Evolutionary conservation across 2,329 filamentous ascomycete genomes (phyloP), one percentile per base, ranked within the genome.

Genomic region (Aschersonia sp.): DNA sequence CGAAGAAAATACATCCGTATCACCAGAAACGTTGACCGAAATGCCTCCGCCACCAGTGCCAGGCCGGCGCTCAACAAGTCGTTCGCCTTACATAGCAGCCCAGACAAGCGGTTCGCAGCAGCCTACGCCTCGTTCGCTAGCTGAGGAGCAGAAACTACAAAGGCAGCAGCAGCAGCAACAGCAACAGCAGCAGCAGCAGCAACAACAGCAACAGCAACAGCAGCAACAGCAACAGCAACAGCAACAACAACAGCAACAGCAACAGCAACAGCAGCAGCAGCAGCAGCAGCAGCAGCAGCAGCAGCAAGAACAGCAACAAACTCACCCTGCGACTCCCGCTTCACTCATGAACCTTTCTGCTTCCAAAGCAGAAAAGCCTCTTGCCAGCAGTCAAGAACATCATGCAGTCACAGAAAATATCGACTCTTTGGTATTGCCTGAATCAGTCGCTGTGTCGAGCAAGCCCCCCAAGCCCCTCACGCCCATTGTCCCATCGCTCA

Each of bases 321-420:
- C 67, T 55, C 78, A 80, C 46, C 85, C 86, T 9, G 88, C 87
- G 1, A 94, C 88, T 0, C 88, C 88, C 1, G 87, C 89, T 7
- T 94, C 88, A 6, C 67, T 95, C 50, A 95, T 96, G 85, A 83
- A 79, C 56, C 71, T 90, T 42, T 73, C 72, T 4, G 71, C 74
- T 30, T 75, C 75, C 56, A 70, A 69, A 55, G 63, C 68, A 46
- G 75, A 74, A 52, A 71, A 69, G 48, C 60, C 64, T 11, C 64
- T 33, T n/a, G 43, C 71, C 32, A 40, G 32, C 30, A 45, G 39
- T 30, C 45, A 43, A 33, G 42, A 47, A 12, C 61, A 71, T 7
- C 60, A 66, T 3, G 60, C 65, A 14, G 65, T 68, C 31, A 68
- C 69, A 4, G 75, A 78, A 37, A 67, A 73, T 42, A 79, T 78